phyloP scores from a whole-genome alignment of 192 early-diverging fungal genomes.

The Coemansia sp. region DNA sequence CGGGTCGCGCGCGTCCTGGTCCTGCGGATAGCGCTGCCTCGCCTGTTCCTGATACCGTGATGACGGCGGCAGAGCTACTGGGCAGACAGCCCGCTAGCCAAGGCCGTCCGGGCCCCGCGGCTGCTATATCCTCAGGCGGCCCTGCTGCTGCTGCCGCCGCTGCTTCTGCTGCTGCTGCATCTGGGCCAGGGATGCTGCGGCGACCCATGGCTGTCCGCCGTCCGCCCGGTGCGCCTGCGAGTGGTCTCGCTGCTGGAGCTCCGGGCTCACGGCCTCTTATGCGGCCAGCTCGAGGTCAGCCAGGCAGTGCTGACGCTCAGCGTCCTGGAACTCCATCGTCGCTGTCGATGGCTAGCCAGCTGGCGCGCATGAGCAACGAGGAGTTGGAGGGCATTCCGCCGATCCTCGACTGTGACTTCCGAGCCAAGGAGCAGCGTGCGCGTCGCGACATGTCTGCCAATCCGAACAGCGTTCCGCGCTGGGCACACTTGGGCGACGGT shows the following conservation, averaged over 20 bases:
- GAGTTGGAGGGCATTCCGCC: slow-evolving; percentile 57
- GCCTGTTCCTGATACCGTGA: slow-evolving; percentile 44
- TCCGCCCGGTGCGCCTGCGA: slow-evolving; percentile 11
- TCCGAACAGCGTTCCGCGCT: slow-evolving; percentile 67
- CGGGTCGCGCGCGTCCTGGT: slow-evolving; percentile 11
- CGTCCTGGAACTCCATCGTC: slow-evolving; percentile 31
- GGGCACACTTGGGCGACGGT: slow-evolving; percentile 47
- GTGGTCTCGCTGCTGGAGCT: slow-evolving; percentile 11
- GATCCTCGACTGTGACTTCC: slow-evolving; percentile 64
- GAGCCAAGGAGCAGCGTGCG: slow-evolving; percentile 70
- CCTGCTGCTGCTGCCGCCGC: background rate
- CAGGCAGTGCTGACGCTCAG: slow-evolving; percentile 13
- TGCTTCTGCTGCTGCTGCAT: background rate
- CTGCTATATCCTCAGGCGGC: background rate
- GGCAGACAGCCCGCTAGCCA: slow-evolving; percentile 25
- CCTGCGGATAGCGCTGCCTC: slow-evolving; percentile 30
- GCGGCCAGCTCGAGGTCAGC: slow-evolving; percentile 22
- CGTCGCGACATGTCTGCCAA: slow-evolving; percentile 66
- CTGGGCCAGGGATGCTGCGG: slow-evolving; percentile 43
- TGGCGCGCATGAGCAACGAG: slow-evolving; percentile 51
- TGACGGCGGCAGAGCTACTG: slow-evolving; percentile 53
- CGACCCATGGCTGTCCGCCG: slow-evolving; percentile 52
- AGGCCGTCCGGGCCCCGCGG: background rate
- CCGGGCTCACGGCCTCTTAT: slow-evolving; percentile 14
- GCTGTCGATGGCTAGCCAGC: slow-evolving; percentile 24